Percentiles rank a stretch among this genome's conserved stretches.
These are phyloP conservation scores for Cladophialophora yegresii DNA, from an alignment of 2,329 filamentous ascomycete species.

Conservation along the genomic window DNA sequence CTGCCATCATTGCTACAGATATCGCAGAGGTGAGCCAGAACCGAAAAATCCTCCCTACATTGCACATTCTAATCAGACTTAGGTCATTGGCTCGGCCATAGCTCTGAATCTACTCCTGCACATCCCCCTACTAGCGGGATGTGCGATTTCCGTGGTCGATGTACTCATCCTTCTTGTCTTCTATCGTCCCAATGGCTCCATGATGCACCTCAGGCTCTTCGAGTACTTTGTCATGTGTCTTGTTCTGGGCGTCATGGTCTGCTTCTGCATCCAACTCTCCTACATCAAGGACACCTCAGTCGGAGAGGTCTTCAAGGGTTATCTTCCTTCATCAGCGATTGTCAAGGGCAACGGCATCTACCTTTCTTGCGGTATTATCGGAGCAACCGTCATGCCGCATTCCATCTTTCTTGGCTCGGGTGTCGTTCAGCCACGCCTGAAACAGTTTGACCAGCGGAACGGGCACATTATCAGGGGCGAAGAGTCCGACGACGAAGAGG, in stretches of 20 bases:
- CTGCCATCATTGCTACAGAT: slow-evolving; percentile 70
- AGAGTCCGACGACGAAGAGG: slow-evolving; percentile 49
- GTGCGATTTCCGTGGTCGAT: slow-evolving; percentile 59
- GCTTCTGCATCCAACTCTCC: slow-evolving; percentile 60
- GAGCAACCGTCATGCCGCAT: slow-evolving; percentile 62
- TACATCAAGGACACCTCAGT: slow-evolving; percentile 53
- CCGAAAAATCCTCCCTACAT: too few relatives aligned
- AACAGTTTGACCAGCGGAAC: slow-evolving; percentile 50
- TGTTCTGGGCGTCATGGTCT: slow-evolving; percentile 58
- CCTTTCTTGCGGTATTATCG: slow-evolving; percentile 56
- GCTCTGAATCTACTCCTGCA: slow-evolving; percentile 57
- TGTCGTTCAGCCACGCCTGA: slow-evolving; percentile 57
- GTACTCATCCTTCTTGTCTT: slow-evolving; percentile 60
- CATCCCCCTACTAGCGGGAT: slow-evolving; percentile 58
- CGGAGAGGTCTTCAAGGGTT: slow-evolving; percentile 57
- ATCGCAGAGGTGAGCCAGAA: slow-evolving; percentile 61
- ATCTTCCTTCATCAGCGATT: slow-evolving; percentile 56
- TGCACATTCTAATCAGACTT: slow-evolving; percentile 2
- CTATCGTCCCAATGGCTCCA: slow-evolving; percentile 55
- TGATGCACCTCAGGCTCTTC: slow-evolving; percentile 55
- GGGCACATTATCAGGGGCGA: slow-evolving; percentile 37
- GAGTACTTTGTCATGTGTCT: slow-evolving; percentile 58
- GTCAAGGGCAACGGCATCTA: slow-evolving; percentile 57
- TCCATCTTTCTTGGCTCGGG: slow-evolving; percentile 60
- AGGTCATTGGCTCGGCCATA: slow-evolving; percentile 61